Conservation (phyloP, 108 stramenopile genomes). For the Nannochloropsis granulata region DNA sequence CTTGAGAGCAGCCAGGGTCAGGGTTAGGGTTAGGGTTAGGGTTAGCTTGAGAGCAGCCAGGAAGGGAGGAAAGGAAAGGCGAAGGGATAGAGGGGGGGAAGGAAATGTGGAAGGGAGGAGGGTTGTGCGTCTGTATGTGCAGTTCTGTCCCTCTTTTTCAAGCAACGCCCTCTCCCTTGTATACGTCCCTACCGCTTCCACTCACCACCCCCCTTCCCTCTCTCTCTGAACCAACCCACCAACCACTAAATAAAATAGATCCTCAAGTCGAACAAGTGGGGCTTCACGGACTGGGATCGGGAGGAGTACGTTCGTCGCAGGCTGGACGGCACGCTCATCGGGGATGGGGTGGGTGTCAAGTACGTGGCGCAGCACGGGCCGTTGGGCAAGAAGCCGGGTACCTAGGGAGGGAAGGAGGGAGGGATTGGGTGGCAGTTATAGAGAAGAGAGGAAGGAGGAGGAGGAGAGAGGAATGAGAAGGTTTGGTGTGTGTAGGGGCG, state of each 20-base stretch:
- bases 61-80: not conserved
- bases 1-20: not conserved
- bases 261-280: slow-evolving; percentile 97
- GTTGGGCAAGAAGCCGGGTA: not conserved
- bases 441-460: not conserved
- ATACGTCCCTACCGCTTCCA: not conserved
- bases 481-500: too few relatives aligned
- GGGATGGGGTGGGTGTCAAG: slow-evolving; percentile 41
- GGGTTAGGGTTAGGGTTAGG: too few relatives aligned
- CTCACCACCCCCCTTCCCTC: not conserved
- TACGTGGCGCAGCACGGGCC: slow-evolving; percentile 43
- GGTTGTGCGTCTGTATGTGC: not conserved
- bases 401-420: not conserved
- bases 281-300: slow-evolving; percentile 92
- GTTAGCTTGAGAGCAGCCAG: too few relatives aligned
- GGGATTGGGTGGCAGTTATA: not conserved
- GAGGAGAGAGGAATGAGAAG: not conserved
- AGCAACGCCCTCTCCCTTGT: too few relatives aligned
- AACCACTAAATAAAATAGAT: slow-evolving; percentile 34
- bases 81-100: not conserved
- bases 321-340: slow-evolving; percentile 66
- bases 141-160: not conserved
- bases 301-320: slow-evolving; percentile 86
- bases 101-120: not conserved
- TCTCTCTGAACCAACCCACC: not conserved